Evolutionary conservation across 805 yeast species (phyloP), one percentile per base, ranked within the genome.

Genomic region (Priceomyces haplophilus): DNA sequence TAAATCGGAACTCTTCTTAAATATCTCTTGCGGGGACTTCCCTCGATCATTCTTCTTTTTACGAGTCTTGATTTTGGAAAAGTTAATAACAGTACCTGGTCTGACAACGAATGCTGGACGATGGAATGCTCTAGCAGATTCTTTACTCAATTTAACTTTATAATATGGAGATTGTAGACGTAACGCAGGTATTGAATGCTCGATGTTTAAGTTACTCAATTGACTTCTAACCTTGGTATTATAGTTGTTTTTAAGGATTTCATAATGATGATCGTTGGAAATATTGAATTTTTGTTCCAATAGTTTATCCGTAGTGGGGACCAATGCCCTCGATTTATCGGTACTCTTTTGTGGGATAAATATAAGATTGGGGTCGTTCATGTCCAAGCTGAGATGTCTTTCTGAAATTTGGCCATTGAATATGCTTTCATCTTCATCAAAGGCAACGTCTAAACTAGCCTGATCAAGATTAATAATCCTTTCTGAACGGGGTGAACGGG

Each of bases 191-290:
- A 82, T 74, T 0, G 97, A 79, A 61, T 93, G 99, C 55, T 93
- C 98, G 48, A 93, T 89, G 39, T 79, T 83, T 48, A 93, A 72
- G 51, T 91, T 88, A 35, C 97, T 95, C 54, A 93, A 82, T 5
- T 95, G 95, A 2, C 96, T 81, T 61, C 99, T 82, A 29, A 91
- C 87, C 69, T 88, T 91, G 31, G 95, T 81, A 59, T 89, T 95
- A 60, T 90, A 89, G 55, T 88, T 90, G 44, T 82, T 85, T 56
- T 85, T 85, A 51, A 93, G 70, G 41, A 84, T 65, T 44, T 88
- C 95, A 61, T 93, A 93, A 34, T 84, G 85, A 34, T 78, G 76
- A 62, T 93, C 99, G 63, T 93, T 93, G 6, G 97, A 89, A 31
- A 91, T 75, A 59, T 87, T 85, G 64, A 85, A 88, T 50, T 85